A percentile compares a stretch with the other conserved stretches of the same genome.
Conservation (phyloP, 345 rosid genomes). For the Fremontodendron californicum region DNA sequence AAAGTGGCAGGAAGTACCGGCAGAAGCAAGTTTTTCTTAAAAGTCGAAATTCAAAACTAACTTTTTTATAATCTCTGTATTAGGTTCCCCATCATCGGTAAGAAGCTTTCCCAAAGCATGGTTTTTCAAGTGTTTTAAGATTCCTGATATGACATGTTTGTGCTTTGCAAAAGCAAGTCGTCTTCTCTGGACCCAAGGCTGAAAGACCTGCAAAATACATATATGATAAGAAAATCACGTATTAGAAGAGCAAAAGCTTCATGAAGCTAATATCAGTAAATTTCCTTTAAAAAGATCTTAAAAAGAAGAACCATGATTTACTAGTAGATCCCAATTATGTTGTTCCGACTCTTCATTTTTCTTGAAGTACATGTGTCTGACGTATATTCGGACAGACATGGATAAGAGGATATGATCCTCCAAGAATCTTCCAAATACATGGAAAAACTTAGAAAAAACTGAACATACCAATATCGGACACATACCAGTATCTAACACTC, state of each 20-base stretch:
- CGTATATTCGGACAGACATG: no score
- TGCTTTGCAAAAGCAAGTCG: conserved; percentile 69
- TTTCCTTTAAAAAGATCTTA: no score
- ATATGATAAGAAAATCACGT: conserved; percentile 20
- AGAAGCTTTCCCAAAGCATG: conserved; percentile 67
- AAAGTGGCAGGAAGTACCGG: background rate
- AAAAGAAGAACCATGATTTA: no score
- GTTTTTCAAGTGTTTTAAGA: conserved; percentile 56
- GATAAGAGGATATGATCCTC: no score
- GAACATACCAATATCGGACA: no score
- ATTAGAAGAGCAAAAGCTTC: conserved; percentile 2
- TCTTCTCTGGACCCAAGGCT: conserved; percentile 88
- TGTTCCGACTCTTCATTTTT: no score
- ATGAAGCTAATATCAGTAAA: background rate
- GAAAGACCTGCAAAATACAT: conserved; percentile 40
- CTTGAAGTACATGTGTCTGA: no score
- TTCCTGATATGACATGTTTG: conserved; percentile 70
- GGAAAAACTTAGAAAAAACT: no score
- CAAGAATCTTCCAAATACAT: no score
- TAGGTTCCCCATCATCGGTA: conserved; percentile 55
- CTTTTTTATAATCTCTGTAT: conserved; percentile 44
- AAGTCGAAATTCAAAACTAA: conserved; percentile 26
- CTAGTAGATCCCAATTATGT: no score
- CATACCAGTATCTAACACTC: no score
- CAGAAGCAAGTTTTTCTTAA: background rate